Conservation (phyloP, 1,139 yeast species). For the Pichia sp. region DNA sequence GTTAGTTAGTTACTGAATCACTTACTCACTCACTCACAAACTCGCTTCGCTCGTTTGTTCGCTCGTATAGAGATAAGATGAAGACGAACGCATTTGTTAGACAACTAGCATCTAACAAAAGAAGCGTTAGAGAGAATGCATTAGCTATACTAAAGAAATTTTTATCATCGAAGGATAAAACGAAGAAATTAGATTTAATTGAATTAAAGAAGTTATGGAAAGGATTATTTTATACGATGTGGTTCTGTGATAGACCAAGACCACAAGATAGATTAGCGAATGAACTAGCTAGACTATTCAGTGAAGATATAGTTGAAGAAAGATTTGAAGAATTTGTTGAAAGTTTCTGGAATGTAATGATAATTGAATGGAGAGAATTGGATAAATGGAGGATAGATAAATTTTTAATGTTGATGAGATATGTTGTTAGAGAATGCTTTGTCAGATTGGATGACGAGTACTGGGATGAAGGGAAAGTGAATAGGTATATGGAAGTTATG, state of each 20-base stretch:
- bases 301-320: conserved; percentile 37
- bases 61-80: too few relatives aligned
- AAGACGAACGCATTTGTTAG: conserved; percentile 53
- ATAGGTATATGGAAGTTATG: conserved; percentile 39
- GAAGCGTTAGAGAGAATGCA: conserved; percentile 69
- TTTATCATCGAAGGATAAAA: conserved; percentile 32
- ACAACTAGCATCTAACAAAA: conserved; percentile 76
- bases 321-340: conserved; percentile 47
- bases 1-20: too few relatives aligned
- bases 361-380: conserved; percentile 75
- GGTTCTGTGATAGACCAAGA: conserved; percentile 91
- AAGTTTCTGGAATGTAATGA: conserved; percentile 78
- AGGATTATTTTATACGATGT: conserved; percentile 87
- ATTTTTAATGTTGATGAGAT: conserved; percentile 71
- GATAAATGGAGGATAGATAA: conserved; percentile 89
- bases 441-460: conserved; percentile 43
- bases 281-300: conserved; percentile 55
- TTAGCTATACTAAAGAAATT: conserved; percentile 58
- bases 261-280: conserved; percentile 84
- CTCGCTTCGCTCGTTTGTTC: too few relatives aligned
- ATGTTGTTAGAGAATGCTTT: conserved; percentile 62
- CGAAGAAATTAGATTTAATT: conserved; percentile 22
- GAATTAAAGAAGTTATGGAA: conserved; percentile 88
- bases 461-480: conserved; percentile 51
- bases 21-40: too few relatives aligned